phyloP scores from a whole-genome alignment of 2,329 filamentous ascomycete genomes.

The Sporothrix schenckii region DNA sequence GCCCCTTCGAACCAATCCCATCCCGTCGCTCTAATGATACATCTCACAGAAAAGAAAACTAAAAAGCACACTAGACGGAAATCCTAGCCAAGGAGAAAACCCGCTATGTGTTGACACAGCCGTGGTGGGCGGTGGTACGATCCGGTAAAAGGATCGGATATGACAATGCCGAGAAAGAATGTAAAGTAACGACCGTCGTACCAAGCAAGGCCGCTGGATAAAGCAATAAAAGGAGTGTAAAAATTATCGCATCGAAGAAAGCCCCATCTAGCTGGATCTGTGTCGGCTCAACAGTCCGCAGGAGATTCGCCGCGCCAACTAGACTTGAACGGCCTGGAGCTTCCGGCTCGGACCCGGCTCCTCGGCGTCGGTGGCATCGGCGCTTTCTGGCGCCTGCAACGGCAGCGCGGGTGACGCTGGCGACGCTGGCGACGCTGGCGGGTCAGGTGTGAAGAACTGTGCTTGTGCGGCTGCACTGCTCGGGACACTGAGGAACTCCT shows the following conservation, averaged over 20 bases:
- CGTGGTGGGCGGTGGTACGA: slow-evolving; percentile 6
- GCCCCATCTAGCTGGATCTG: not conserved
- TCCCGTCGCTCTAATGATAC: slow-evolving; percentile 23
- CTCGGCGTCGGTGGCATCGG: not conserved
- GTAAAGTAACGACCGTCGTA: not conserved
- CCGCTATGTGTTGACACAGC: slow-evolving; percentile 12
- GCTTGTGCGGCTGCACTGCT: slow-evolving; percentile 42
- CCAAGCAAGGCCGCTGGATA: slow-evolving; percentile 5
- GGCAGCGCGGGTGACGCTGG: slow-evolving; percentile 28
- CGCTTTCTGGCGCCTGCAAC: not conserved
- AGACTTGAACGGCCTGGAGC: slow-evolving; percentile 28
- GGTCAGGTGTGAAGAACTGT: slow-evolving; percentile 50
- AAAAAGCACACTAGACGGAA: not conserved
- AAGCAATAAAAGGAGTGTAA: not conserved
- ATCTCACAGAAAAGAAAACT: not conserved
- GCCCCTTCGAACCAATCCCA: slow-evolving; percentile 15
- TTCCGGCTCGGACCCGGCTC: not conserved
- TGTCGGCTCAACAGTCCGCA: not conserved
- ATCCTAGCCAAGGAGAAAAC: too few species aligned
- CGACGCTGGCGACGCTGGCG: slow-evolving; percentile 42
- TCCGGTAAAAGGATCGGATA: not conserved
- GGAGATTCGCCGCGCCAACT: slow-evolving; percentile 13
- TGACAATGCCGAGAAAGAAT: not conserved
- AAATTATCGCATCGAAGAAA: not conserved
- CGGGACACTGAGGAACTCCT: slow-evolving; percentile 40